phyloP scores from a whole-genome alignment of 345 rosid genomes.

The Hypericum perforatum region DNA sequence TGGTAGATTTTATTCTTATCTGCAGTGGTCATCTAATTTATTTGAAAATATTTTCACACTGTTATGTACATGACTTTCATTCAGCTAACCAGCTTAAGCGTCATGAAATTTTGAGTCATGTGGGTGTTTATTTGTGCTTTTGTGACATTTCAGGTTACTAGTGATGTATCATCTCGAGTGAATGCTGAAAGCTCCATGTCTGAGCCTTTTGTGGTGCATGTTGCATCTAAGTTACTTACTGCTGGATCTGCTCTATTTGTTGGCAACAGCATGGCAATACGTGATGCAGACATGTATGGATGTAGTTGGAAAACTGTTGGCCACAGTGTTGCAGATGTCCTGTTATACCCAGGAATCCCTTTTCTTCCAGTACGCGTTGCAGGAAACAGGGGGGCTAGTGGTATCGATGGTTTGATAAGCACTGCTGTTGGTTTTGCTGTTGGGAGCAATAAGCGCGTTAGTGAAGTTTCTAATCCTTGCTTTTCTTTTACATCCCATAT shows the following conservation, averaged over 20 bases:
- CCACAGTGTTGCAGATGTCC: slow-evolving; percentile 21
- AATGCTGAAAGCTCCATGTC: slow-evolving; percentile 47
- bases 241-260: slow-evolving; percentile 66
- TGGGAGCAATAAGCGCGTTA: slow-evolving; percentile 74
- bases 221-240: slow-evolving; percentile 47
- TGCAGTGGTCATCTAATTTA: no score
- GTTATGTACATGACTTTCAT: no score
- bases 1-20: no score
- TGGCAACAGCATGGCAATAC: slow-evolving; percentile 94
- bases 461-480: slow-evolving; percentile 12
- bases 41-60: no score
- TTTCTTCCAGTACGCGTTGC: slow-evolving; percentile 58
- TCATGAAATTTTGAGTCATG: not conserved
- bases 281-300: slow-evolving; percentile 91
- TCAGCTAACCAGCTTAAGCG: no score
- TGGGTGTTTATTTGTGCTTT: slow-evolving; percentile 8
- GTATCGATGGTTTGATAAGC: slow-evolving; percentile 95
- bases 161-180: slow-evolving; percentile 64
- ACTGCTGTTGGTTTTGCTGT: slow-evolving; percentile 85
- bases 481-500: no score
- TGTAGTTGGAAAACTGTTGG: slow-evolving; percentile 24
- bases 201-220: slow-evolving; percentile 71
- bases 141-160: slow-evolving; percentile 44
- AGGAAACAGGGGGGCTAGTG: slow-evolving; percentile 98
- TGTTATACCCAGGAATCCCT: slow-evolving; percentile 37